Base-by-base conservation (phyloP, 495 filamentous ascomycete genomes). In the Schizothecium vesticola region DNA sequence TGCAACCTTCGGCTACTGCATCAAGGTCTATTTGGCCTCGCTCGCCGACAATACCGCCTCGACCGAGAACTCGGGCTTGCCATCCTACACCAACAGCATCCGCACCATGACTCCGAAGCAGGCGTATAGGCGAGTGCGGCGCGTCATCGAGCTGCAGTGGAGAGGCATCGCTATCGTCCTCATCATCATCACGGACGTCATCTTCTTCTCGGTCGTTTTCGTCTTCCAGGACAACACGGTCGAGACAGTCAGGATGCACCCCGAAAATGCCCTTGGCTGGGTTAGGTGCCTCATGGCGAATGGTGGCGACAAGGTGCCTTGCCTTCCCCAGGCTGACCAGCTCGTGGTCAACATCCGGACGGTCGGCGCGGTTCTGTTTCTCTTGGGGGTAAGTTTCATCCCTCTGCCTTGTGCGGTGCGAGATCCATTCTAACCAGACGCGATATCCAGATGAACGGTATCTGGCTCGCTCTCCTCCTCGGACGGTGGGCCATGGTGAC, bases 121-220 rank as follows among this genome's bases (percentile, higher is more conserved):
- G 73, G 93, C 95, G 24, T 97, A 96, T 71, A 87, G 90, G 66
- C 88, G 96, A 60, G 86, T 98, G 36, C 86, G 87, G 61, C 88
- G 92, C 67, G 93, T 98, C 58, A 84, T 98, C n/a, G 87, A 89
- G 74, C 84, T 99, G 3, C 95, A 99, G 78, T 99, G 95, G 95
- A 85, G 96, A 68, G 93, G 93, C 60, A 92, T 96, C 59, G 86
- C 86, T 26, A 88, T 97, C 56, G 92, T 97, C 23, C 80, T 94
- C 33, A 87, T 97, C 72, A 96, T 98, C 69, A 83, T 97, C 65
- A 85, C 86, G 58, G 93, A 97, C 76, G 91, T 97, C 59, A 87
- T 98, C 70, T 94, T 96, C 82, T 94, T 98, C 75, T 88, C 93
- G 10, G 85, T 96, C 22, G 85, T 97, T 66, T 98, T 97, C 77